Conservation (phyloP, 345 rosid genomes). For the Psidium friedrichsthalianum region DNA sequence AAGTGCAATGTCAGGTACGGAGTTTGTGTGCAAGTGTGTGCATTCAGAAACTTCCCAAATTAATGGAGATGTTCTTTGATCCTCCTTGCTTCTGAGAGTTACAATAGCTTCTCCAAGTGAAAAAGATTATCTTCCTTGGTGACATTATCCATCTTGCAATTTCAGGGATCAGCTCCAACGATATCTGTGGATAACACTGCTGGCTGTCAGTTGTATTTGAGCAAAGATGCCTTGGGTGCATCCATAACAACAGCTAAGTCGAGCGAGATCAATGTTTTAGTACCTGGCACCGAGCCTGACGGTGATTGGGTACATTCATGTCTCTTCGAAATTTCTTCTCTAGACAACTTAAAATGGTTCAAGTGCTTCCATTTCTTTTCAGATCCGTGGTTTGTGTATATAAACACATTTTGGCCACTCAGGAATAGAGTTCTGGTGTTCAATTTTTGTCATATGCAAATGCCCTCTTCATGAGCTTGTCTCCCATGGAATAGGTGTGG, state of each 20-base stretch:
- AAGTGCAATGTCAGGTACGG: conserved; percentile 95
- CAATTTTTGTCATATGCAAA: not conserved
- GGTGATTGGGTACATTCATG: conserved; percentile 65
- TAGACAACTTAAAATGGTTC: not conserved
- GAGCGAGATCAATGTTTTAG: conserved; percentile 82
- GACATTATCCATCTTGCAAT: not conserved
- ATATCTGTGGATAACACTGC: conserved; percentile 86
- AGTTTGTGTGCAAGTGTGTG: not conserved
- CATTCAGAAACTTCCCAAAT: not conserved
- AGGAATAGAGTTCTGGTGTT: not conserved
- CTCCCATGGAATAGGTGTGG: not conserved
- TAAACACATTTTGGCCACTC: not conserved
- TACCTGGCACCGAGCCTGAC: conserved; percentile 57
- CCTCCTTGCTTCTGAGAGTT: not conserved
- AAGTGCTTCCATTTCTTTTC: not conserved
- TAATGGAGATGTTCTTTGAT: not conserved
- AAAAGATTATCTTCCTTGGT: not conserved
- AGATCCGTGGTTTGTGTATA: not conserved
- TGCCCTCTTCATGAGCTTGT: not conserved
- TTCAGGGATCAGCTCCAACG: conserved; percentile 93
- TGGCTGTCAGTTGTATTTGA: conserved; percentile 80
- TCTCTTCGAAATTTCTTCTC: not conserved
- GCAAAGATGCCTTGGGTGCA: conserved; percentile 61
- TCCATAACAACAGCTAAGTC: conserved; percentile 93
- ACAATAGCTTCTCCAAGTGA: not conserved